Percentiles rank a stretch among this genome's conserved stretches.
phyloP scores from a whole-genome alignment of 2,329 filamentous ascomycete species.

The Ceratocystis colombiana region DNA sequence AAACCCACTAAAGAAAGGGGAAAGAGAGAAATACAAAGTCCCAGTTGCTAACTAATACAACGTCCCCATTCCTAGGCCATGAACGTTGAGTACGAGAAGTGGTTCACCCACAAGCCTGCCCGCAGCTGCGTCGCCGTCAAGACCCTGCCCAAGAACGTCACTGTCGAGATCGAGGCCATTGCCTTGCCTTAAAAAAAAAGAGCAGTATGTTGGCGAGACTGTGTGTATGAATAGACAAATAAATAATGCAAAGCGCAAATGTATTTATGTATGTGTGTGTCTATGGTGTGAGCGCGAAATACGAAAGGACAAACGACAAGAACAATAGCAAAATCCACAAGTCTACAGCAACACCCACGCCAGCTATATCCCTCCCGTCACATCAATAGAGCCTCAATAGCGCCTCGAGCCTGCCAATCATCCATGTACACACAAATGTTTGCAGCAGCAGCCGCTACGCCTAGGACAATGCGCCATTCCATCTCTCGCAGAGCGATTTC shows the following conservation, averaged over 20 bases:
- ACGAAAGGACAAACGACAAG: slow-evolving; percentile 18
- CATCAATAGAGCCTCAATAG: slow-evolving; percentile 17
- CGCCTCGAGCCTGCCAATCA: slow-evolving; percentile 13
- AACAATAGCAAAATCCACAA: not conserved
- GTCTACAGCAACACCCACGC: not conserved
- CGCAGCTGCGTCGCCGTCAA: slow-evolving; percentile 84
- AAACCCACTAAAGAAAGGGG: no score
- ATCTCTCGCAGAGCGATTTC: slow-evolving; percentile 7
- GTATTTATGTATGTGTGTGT: slow-evolving; percentile 2
- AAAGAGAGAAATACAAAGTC: not conserved
- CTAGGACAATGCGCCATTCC: slow-evolving; percentile 18
- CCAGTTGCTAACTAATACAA: not conserved
- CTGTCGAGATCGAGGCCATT: slow-evolving; percentile 85
- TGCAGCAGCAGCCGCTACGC: slow-evolving; percentile 22
- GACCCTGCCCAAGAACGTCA: slow-evolving; percentile 73
- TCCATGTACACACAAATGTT: slow-evolving; percentile 23
- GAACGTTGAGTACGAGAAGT: slow-evolving; percentile 78
- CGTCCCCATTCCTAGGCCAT: slow-evolving; percentile 44
- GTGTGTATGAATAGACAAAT: slow-evolving; percentile 19
- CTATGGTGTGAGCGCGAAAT: not conserved
- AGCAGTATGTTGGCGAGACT: not conserved
- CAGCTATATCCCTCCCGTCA: not conserved
- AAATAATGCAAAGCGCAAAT: slow-evolving; percentile 11
- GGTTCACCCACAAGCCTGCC: slow-evolving; percentile 75
- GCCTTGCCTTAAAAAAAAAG: slow-evolving; percentile 47